Evolutionary conservation across 495 filamentous ascomycete species (phyloP).

Genomic region (Xylaria longipes): DNA sequence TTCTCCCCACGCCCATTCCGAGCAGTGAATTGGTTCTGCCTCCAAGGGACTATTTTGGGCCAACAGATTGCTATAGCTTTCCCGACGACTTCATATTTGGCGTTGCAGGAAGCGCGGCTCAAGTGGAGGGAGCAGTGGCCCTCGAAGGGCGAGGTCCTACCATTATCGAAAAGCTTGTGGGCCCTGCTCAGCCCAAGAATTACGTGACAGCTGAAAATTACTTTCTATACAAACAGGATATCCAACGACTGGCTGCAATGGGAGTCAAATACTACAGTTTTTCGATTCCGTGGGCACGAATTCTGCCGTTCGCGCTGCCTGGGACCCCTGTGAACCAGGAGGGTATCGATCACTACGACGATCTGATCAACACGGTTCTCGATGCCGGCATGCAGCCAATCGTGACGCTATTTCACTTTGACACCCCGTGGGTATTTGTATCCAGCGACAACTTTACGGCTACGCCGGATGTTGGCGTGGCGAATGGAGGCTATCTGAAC

Average conservation of each 20-base stretch:
- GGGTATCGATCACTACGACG: conserved; percentile 56
- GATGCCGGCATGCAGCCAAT: conserved; percentile 58
- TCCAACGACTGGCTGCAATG: conserved; percentile 54
- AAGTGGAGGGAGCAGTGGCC: conserved; percentile 37
- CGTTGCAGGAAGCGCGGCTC: conserved; percentile 36
- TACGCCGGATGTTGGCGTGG: background rate
- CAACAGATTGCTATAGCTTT: conserved; percentile 31
- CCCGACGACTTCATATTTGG: conserved; percentile 38
- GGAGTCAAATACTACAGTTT: conserved; percentile 54
- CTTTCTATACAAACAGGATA: conserved; percentile 60
- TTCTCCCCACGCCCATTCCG: background rate
- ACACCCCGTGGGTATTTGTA: conserved; percentile 55
- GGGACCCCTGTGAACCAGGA: conserved; percentile 48
- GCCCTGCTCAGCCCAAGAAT: conserved; percentile 35
- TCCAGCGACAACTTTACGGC: conserved; percentile 39
- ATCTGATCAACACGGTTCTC: conserved; percentile 58
- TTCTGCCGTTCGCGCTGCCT: conserved; percentile 43
- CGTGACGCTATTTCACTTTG: conserved; percentile 62
- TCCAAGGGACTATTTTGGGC: conserved; percentile 18
- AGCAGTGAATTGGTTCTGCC: conserved; percentile 10
- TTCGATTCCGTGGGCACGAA: conserved; percentile 45
- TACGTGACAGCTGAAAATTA: conserved; percentile 57
- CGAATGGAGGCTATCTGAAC: conserved; percentile 33
- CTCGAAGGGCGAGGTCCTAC: conserved; percentile 37
- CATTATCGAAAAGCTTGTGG: conserved; percentile 42